Evolutionary conservation across 2,329 filamentous ascomycete species (phyloP).

Genomic region (Sordariomycetes sp.): DNA sequence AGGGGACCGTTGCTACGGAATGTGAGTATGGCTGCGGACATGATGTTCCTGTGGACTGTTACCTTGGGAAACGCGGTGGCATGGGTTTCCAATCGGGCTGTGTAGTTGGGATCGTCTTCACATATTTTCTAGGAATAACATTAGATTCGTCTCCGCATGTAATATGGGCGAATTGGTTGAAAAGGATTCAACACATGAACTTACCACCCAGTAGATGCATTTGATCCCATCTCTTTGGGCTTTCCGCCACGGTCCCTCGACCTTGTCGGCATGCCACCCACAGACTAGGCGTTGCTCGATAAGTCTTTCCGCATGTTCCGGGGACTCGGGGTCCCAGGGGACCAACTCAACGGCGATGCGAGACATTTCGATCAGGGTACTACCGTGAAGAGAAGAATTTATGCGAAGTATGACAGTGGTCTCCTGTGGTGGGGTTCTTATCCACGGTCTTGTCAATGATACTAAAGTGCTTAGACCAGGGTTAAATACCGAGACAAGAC

Average conservation of each 20-base stretch:
- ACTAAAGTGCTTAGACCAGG: not conserved
- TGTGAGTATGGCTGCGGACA: not conserved
- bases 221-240: constrained; percentile 9
- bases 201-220: constrained; percentile 11
- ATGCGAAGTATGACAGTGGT: not conserved
- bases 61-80: not conserved
- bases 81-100: not conserved
- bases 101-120: not conserved
- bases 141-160: not conserved
- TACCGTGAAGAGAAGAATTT: not conserved
- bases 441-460: not conserved
- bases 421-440: not conserved
- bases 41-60: not conserved
- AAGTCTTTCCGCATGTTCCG: constrained; percentile 10
- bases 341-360: constrained; percentile 8
- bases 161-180: not conserved
- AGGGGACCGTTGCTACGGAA: not conserved
- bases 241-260: constrained; percentile 9
- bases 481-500: not conserved
- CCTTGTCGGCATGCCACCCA: constrained; percentile 11
- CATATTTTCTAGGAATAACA: not conserved
- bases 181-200: not conserved
- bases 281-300: constrained; percentile 12
- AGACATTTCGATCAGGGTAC: not conserved
- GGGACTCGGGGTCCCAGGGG: constrained; percentile 13